Conservation (phyloP, 345 rosid genomes). For the Eucalyptus curtisii region DNA sequence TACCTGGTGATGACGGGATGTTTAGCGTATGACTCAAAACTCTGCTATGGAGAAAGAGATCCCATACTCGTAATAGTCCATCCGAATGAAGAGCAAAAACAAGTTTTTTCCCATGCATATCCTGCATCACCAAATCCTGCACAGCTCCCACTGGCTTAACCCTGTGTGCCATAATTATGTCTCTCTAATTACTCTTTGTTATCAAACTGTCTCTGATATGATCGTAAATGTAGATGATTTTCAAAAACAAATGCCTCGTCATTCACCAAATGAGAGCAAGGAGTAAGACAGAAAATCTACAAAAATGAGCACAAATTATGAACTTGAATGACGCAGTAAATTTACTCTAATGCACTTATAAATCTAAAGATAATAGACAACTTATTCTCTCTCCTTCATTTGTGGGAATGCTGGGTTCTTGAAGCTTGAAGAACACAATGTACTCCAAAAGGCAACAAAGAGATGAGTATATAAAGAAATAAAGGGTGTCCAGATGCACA, state of each 20-base stretch:
- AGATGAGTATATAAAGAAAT: neutral
- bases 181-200: neutral
- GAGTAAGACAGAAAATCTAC: neutral
- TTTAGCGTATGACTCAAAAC: constrained; percentile 43
- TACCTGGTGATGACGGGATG: constrained; percentile 49
- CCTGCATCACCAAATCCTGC: constrained; percentile 46
- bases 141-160: constrained; percentile 51
- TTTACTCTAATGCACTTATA: neutral
- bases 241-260: neutral
- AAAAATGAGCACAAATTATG: neutral
- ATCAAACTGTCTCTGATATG: neutral
- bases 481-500: neutral
- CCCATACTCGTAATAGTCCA: constrained; percentile 73
- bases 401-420: neutral
- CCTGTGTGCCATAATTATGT: constrained; percentile 24
- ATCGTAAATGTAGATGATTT: neutral
- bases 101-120: constrained; percentile 32
- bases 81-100: constrained; percentile 60
- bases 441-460: neutral
- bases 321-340: neutral
- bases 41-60: constrained; percentile 30
- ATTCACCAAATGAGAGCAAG: neutral
- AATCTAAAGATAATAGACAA: neutral
- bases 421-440: neutral
- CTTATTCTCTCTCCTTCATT: neutral